Evolutionary conservation across 345 rosid genomes (phyloP).

Genomic region (Acer saccharum): DNA sequence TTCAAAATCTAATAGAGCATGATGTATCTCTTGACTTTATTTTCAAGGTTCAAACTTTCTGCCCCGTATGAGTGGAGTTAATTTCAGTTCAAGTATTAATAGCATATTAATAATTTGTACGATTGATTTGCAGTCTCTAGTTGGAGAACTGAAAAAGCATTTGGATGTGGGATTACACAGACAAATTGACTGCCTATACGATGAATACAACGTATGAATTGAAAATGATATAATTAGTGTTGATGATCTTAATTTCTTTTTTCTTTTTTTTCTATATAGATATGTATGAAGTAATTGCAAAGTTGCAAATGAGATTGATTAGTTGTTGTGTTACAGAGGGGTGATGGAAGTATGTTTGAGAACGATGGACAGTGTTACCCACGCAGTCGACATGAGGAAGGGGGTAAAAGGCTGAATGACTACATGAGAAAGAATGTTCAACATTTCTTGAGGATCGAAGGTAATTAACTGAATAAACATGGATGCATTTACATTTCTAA

Average conservation of each 20-base stretch:
- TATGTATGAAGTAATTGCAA: no score
- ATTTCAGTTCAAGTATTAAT: not conserved
- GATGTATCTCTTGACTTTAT: conserved; percentile 52
- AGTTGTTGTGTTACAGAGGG: conserved; percentile 22
- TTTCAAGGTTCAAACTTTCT: conserved; percentile 33
- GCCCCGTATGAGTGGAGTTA: not conserved
- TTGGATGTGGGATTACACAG: conserved; percentile 33
- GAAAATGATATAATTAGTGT: not conserved
- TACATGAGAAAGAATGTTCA: conserved; percentile 28
- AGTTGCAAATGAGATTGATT: not conserved
- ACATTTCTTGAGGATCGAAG: conserved; percentile 55
- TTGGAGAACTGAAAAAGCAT: conserved; percentile 47
- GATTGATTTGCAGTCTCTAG: conserved; percentile 37
- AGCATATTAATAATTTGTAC: not conserved
- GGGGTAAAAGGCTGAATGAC: conserved; percentile 18
- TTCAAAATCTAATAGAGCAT: conserved; percentile 56
- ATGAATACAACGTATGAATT: conserved; percentile 42
- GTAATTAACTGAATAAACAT: conserved; percentile 21
- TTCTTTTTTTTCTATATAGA: not conserved
- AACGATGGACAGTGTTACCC: conserved; percentile 13
- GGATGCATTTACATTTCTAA: not conserved
- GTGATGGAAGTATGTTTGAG: conserved; percentile 25
- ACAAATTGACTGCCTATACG: conserved; percentile 40
- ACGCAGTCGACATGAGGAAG: conserved; percentile 29
- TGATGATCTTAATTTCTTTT: not conserved